These are phyloP conservation scores for Myochromella boudieri DNA, from an alignment of 768 basidiomycete genomes.

Conservation along the genomic window DNA sequence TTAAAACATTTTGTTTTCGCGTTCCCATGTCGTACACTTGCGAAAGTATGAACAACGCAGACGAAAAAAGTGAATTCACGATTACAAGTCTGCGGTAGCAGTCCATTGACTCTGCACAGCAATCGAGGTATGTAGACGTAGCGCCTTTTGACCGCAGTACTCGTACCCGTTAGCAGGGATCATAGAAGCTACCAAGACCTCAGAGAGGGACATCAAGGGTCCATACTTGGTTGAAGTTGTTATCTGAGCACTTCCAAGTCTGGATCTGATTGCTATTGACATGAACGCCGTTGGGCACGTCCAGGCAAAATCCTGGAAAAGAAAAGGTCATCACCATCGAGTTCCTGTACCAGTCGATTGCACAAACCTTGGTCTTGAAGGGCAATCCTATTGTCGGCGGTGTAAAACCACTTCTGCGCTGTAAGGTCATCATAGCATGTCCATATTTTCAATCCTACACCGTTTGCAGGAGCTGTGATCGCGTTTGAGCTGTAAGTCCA, in stretches of 20 bases:
- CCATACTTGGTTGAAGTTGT: slow-evolving; percentile 33
- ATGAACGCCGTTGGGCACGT: slow-evolving; percentile 28
- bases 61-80: too few species aligned
- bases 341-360: background rate
- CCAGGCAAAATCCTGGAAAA: slow-evolving; percentile 24
- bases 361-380: slow-evolving; percentile 21
- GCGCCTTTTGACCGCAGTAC: too few species aligned
- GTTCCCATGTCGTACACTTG: too few species aligned
- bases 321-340: background rate
- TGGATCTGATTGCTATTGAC: slow-evolving; percentile 28
- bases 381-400: slow-evolving; percentile 25
- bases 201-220: too few species aligned
- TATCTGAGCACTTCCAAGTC: slow-evolving; percentile 25
- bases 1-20: too few species aligned
- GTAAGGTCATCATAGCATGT: slow-evolving; percentile 30
- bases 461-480: slow-evolving; percentile 25
- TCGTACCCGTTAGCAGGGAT: too few species aligned
- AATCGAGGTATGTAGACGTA: too few species aligned
- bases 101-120: too few species aligned
- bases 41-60: too few species aligned
- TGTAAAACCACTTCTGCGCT: slow-evolving; percentile 35
- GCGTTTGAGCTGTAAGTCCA: background rate
- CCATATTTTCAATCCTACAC: slow-evolving; percentile 35
- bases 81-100: too few species aligned
- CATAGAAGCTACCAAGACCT: too few species aligned